Evolutionary conservation across 805 yeast species (phyloP), one percentile per base, ranked within the genome.

Genomic region (Scheffersomyces amazonensis): DNA sequence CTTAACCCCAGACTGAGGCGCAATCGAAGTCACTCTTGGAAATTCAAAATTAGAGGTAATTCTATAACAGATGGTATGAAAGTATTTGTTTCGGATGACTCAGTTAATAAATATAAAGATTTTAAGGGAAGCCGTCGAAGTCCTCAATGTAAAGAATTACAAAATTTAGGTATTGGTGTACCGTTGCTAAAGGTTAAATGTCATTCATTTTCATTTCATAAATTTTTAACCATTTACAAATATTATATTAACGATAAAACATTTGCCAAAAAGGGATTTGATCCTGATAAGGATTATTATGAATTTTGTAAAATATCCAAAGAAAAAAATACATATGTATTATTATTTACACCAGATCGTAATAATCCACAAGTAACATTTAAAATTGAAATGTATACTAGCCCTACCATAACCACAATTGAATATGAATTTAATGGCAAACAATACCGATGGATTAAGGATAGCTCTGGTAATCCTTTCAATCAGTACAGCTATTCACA

Each of bases 311-410:
- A 28, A 17, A 39, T 38, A 1, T 13, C 7, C 4, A 36, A 33
- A 15, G 11, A 22, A 9, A 2, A 13, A 5, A 37, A 36, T 31
- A 31, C 32, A 7, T 42, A 31, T 22, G 23, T 31, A 2, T 38
- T 42, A 15, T 21, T 34, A 4, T 42, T 42, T 30, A 33, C 35
- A 5, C 42, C 45, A 2, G 40, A 42, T 36, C 42, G 40, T 16
- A 18, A 16, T 8, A 9, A 30, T 12, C 19, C 39, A 12, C 17
- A 32, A 11, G 3, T 16, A 11, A 28, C 25, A 22, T 42, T 42
- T 19, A 22, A 34, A 27, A 16, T 42, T 6, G 35, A 32, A 4
- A 25, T 42, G 35, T 42, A 38, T 35, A 15, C 37, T n/a, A 42
- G 38, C 24, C 18, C 37, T 9, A 38, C 28, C 5, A 20, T 42